Evolutionary conservation across 2,329 filamentous ascomycete species (phyloP).

Genomic region (Paecilomyces variotii): DNA sequence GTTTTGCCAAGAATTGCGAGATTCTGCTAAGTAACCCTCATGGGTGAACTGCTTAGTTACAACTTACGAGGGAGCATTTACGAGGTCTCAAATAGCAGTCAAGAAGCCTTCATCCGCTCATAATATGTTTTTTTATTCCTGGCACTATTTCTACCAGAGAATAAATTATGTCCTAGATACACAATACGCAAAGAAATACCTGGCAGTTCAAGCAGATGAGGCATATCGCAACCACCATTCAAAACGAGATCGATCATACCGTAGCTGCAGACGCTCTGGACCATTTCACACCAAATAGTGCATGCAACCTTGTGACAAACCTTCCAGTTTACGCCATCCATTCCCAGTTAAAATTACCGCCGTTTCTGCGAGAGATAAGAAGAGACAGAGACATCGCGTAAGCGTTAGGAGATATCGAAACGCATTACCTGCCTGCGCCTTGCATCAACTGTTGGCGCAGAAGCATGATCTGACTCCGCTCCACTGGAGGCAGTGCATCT

Average conservation of each 20-base stretch:
- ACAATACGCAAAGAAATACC: background rate
- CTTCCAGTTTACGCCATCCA: background rate
- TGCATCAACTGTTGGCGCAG: slow-evolving; percentile 58
- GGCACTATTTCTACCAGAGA: background rate
- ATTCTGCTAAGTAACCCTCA: background rate
- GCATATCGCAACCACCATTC: background rate
- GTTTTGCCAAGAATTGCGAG: background rate
- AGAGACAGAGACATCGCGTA: background rate
- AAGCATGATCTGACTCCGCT: slow-evolving; percentile 70
- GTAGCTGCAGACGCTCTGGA: background rate
- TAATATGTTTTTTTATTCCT: background rate
- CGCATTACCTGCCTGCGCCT: slow-evolving; percentile 25
- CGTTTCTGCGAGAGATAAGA: background rate
- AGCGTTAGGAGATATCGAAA: background rate
- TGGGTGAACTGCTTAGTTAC: background rate
- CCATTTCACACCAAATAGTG: background rate
- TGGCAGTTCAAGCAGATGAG: background rate
- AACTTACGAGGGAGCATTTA: no score
- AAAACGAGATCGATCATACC: background rate
- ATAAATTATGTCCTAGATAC: background rate
- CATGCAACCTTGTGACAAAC: background rate
- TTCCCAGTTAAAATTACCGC: background rate
- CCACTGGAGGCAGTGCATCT: slow-evolving; percentile 65
- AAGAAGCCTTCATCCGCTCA: background rate
- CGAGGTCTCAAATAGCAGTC: background rate